These are phyloP conservation scores for Chytriomyces confervae DNA, from an alignment of 192 early-diverging fungal genomes.

Conservation along the genomic window DNA sequence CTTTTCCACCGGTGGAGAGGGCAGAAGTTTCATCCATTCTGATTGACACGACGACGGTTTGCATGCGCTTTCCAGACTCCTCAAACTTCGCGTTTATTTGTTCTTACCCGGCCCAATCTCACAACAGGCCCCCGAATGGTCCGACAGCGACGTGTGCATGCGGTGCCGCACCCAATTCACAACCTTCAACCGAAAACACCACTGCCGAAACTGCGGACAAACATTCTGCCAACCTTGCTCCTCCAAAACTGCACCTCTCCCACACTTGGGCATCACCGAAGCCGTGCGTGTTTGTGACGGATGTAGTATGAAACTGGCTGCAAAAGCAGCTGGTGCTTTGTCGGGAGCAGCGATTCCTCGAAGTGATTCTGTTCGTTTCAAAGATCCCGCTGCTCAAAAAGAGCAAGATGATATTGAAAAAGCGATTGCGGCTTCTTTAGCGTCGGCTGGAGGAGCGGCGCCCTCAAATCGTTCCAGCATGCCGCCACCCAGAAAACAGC, in stretches of 20 bases:
- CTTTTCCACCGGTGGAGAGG: conserved; percentile 75
- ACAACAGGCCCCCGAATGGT: conserved; percentile 91
- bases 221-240: conserved; percentile 95
- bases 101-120: background rate
- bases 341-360: conserved; percentile 9
- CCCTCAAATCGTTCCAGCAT: conserved; percentile 1
- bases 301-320: conserved; percentile 78
- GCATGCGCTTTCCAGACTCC: conserved; percentile 6
- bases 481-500: conserved; percentile 11
- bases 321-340: conserved; percentile 42
- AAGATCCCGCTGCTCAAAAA: conserved; percentile 33
- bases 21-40: conserved; percentile 65
- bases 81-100: background rate
- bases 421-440: conserved; percentile 50
- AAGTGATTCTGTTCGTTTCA: background rate
- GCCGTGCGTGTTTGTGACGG: conserved; percentile 95
- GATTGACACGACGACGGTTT: conserved; percentile 86
- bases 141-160: conserved; percentile 91
- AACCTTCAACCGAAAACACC: conserved; percentile 95
- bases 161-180: conserved; percentile 93
- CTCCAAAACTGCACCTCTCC: conserved; percentile 81
- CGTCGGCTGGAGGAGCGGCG: conserved; percentile 10
- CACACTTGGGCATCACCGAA: conserved; percentile 85
- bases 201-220: conserved; percentile 96
- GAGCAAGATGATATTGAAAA: conserved; percentile 55